These are phyloP conservation scores for Simmondsia chinensis DNA, from an alignment of 148 eudicot genomes.

Conservation along the genomic window DNA sequence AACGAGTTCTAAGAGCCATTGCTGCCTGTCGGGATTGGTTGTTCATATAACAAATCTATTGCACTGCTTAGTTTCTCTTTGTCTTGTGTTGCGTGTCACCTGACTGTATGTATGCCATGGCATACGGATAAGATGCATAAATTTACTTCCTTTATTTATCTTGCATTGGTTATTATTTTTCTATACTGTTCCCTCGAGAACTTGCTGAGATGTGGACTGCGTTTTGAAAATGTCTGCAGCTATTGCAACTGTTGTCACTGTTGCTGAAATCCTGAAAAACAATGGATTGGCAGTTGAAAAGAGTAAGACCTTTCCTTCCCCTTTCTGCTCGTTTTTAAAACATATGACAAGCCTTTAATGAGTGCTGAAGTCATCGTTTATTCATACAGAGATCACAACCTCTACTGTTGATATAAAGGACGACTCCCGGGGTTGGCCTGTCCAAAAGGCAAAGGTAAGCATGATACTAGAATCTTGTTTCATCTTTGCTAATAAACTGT, in stretches of 20 bases:
- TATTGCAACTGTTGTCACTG: conserved; percentile 68
- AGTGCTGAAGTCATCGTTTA: neutral
- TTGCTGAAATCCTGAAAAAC: conserved; percentile 78
- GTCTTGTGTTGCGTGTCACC: no score
- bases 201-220: neutral
- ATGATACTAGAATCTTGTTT: no score
- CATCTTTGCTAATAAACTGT: no score
- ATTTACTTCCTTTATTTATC: no score
- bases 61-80: no score
- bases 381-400: conserved; percentile 51
- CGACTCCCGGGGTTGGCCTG: conserved; percentile 59
- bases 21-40: no score
- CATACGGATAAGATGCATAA: no score
- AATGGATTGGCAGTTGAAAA: conserved; percentile 77
- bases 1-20: no score
- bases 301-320: conserved; percentile 30
- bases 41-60: no score
- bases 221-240: conserved; percentile 36
- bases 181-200: neutral
- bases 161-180: neutral
- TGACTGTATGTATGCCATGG: no score
- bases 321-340: neutral
- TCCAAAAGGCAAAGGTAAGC: conserved; percentile 66
- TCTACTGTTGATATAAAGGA: conserved; percentile 67
- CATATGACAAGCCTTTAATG: conserved; percentile 1